Evolutionary conservation across 2,329 filamentous ascomycete genomes (phyloP), one percentile per base, ranked within the genome.

Genomic region (Ophiostoma ulmi): DNA sequence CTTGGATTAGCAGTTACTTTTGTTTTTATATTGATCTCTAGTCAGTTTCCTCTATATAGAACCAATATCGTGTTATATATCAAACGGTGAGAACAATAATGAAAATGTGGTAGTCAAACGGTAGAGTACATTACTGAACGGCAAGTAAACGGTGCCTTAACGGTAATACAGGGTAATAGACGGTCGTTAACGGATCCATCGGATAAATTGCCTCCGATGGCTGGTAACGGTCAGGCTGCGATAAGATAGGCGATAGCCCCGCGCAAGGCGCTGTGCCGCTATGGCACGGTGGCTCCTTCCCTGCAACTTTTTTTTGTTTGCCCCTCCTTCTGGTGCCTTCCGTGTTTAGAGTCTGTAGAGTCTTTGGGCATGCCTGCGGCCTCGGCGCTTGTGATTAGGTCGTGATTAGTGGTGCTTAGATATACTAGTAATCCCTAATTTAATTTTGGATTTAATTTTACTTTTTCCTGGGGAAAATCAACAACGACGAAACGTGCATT

Each of bases 391-490:
- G 44, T 31, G 13, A 44, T 44, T 44, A 44, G 41, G 41, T 14
- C 13, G 17, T 55, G 17, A 10, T 58, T 58, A 26, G 52, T 58
- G 17, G 52, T 58, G 52, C 52, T 22, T 58, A 31, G 52, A 26
- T 26, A 11, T 26, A 11, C 11, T 63, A 63, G 6, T 8, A 7
- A 26, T 13, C 11, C 14, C 8, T 61, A 11, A 35, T 35, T n/a
- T 39, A 22, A 39, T 65, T 65, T 65, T 39, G 35, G 3, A 35
- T 61, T 17, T 61, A 35, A 61, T 61, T 61, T 61, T 31, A 2
- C 44, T 36, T 67, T 67, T 71, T 66, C 48, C 68, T 66, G 69
- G 65, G 70, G 65, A 68, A 68, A 26, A 52, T 65, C 55, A 63
- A 64, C 31, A 10, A 70, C 63, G 63, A 63, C 64, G n/a, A 41